Base-by-base conservation (phyloP, 768 basidiomycete genomes). In the Infundibulicybe gibba region DNA sequence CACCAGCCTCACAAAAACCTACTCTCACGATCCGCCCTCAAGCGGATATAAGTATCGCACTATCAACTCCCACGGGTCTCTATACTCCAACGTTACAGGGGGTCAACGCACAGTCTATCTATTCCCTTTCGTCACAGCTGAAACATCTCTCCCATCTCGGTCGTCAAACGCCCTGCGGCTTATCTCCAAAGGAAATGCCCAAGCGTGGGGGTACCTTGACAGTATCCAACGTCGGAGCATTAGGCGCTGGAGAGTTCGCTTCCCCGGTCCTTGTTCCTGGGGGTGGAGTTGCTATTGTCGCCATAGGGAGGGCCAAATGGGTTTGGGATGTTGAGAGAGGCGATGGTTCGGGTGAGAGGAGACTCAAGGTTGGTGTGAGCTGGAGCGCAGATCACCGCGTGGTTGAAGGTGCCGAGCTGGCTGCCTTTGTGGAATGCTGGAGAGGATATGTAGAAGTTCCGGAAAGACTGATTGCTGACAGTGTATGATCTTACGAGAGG, bases 331-430 rank as follows among this genome's bases (percentile, higher is more conserved):
- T 86, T 37, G 72, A 80, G 40, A 44, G 54, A 32, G 59, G 56
- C n/a, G 59, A 57, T 54, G 65, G 61, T 42, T 61, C 52, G 34
- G 63, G 61, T 21, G 61, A 63, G 49, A 54, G 66, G 41, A 53
- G 65, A 49, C 46, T 86, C 33, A 77, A 77, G 66, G 61, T 85
- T 33, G 77, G 77, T 9, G 69, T 91, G 4, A 88, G 85, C 52
- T 94, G 91, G 88, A 82, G 81, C 50, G 91, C 86, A 41, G 91
- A 94, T 54, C 92, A 94, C 64, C 69, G 91, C 13, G 81, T 94
- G 6, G 81, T 93, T 9, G 91, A 94, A 60, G 91, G 91, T 3
- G 91, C 90, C 1, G 91, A 94, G 67, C 61, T 94, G 51, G 90
- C 87, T 44, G 90, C 87, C 52, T 91, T 94, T 61, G 86, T 91